These are phyloP conservation scores for Margaritispora aquatica DNA, from an alignment of 495 filamentous ascomycete species.

Conservation along the genomic window DNA sequence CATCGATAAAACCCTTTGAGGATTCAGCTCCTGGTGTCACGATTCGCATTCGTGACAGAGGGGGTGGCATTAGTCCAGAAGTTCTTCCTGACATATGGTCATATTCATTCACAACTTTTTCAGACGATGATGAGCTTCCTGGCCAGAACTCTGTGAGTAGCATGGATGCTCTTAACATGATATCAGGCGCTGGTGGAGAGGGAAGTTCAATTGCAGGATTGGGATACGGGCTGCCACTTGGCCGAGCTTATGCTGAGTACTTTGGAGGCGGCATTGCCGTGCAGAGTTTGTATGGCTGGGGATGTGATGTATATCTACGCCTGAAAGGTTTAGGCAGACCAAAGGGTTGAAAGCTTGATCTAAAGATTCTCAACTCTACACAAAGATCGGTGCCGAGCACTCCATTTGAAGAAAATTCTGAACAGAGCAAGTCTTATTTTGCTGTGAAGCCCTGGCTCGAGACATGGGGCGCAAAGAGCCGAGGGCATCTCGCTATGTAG, in stretches of 20 bases:
- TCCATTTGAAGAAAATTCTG: too few species aligned
- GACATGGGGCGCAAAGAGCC: too few species aligned
- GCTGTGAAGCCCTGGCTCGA: too few species aligned
- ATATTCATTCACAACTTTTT: slow-evolving; percentile 94
- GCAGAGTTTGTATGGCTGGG: slow-evolving; percentile 95
- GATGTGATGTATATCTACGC: slow-evolving; percentile 70
- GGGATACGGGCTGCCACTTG: slow-evolving; percentile 87
- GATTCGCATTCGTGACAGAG: slow-evolving; percentile 91
- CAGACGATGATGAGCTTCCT: slow-evolving; percentile 48
- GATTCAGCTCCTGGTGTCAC: slow-evolving; percentile 78
- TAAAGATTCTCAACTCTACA: background rate
- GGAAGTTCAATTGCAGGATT: slow-evolving; percentile 80
- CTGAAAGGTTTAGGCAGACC: slow-evolving; percentile 73
- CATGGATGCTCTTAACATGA: slow-evolving; percentile 63
- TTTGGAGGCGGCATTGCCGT: slow-evolving; percentile 95
- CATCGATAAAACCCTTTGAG: slow-evolving; percentile 48
- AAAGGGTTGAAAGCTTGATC: slow-evolving; percentile 9
- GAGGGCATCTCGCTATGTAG: too few species aligned
- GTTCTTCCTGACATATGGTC: slow-evolving; percentile 86
- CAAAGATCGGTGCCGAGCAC: too few species aligned
- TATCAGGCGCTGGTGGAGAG: slow-evolving; percentile 61
- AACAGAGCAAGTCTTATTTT: too few species aligned
- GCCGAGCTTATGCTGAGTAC: slow-evolving; percentile 94
- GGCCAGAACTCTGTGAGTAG: slow-evolving; percentile 35
- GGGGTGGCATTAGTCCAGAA: slow-evolving; percentile 82